Evolutionary conservation across 1,284 basidiomycete genomes (phyloP).

Genomic region (Athelia sp.): DNA sequence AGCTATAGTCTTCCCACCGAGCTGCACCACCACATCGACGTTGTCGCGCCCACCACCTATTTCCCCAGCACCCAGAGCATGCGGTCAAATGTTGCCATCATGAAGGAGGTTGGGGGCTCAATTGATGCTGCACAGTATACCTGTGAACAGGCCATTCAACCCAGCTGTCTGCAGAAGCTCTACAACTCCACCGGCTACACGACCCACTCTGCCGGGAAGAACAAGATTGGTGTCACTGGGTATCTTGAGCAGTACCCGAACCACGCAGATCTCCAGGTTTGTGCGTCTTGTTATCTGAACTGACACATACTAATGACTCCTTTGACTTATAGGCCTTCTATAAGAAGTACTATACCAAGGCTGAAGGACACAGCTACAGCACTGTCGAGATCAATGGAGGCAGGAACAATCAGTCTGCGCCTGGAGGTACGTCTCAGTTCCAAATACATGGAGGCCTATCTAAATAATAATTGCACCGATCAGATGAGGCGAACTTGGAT

Average conservation of each 20-base stretch:
- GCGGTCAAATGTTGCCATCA: constrained; percentile 37
- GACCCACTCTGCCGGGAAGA: constrained; percentile 38
- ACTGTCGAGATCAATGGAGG: constrained; percentile 58
- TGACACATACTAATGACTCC: not conserved
- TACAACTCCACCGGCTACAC: constrained; percentile 56
- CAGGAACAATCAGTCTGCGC: constrained; percentile 46
- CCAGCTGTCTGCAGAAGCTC: constrained; percentile 49
- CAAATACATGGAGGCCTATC: no score
- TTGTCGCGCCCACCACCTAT: constrained; percentile 56
- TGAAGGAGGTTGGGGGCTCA: constrained; percentile 22
- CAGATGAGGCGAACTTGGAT: constrained; percentile 52
- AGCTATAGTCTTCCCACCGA: constrained; percentile 49
- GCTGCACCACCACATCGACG: constrained; percentile 46
- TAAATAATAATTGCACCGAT: no score
- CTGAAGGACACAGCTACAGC: constrained; percentile 44
- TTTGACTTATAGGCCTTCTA: constrained; percentile 43
- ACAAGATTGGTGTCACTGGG: constrained; percentile 55
- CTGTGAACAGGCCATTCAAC: constrained; percentile 48
- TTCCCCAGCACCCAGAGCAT: constrained; percentile 48
- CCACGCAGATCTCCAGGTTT: constrained; percentile 43
- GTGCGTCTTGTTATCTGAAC: constrained; percentile 1
- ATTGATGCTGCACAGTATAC: constrained; percentile 25
- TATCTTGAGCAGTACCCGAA: constrained; percentile 56
- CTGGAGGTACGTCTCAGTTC: constrained; percentile 34
- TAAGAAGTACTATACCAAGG: constrained; percentile 45